Evolutionary conservation across 345 rosid species (phyloP).

Genomic region (Acer campestre): DNA sequence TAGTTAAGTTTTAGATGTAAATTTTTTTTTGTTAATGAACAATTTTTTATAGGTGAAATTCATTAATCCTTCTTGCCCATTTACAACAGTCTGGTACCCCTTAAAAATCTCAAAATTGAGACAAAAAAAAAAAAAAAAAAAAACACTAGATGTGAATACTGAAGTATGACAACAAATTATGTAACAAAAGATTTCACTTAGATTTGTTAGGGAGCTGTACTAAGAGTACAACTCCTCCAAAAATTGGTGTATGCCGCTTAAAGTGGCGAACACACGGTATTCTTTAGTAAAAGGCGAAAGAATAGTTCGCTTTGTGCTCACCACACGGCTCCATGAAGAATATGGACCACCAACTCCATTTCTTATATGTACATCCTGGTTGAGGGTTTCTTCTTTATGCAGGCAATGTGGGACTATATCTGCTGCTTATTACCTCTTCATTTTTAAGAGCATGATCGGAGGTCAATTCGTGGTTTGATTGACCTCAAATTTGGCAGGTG

Average conservation of each 20-base stretch:
- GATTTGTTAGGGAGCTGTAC: background rate
- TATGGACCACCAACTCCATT: rapidly evolving
- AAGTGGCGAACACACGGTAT: slow-evolving; percentile 39
- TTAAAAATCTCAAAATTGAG: too few species aligned
- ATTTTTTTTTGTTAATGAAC: too few species aligned
- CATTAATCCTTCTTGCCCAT: too few species aligned
- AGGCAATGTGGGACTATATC: background rate
- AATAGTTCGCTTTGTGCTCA: slow-evolving; percentile 47
- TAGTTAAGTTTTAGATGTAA: too few species aligned
- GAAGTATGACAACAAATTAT: too few species aligned
- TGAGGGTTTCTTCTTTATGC: background rate
- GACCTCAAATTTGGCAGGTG: too few species aligned
- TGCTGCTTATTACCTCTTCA: background rate
- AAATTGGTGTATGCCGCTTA: slow-evolving; percentile 15
- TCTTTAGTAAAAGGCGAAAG: slow-evolving; percentile 72
- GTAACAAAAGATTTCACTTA: background rate
- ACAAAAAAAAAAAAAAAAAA: too few species aligned
- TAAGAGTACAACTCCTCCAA: background rate
- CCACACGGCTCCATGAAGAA: slow-evolving; percentile 19
- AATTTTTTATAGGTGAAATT: too few species aligned
- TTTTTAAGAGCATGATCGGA: too few species aligned
- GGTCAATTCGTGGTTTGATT: too few species aligned
- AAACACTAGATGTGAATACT: too few species aligned
- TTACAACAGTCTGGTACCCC: too few species aligned
- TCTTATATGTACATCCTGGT: background rate